Evolutionary conservation across 2,329 filamentous ascomycete species (phyloP), one percentile per base, ranked within the genome.

Genomic region (Thermothelomyces thermophilus): DNA sequence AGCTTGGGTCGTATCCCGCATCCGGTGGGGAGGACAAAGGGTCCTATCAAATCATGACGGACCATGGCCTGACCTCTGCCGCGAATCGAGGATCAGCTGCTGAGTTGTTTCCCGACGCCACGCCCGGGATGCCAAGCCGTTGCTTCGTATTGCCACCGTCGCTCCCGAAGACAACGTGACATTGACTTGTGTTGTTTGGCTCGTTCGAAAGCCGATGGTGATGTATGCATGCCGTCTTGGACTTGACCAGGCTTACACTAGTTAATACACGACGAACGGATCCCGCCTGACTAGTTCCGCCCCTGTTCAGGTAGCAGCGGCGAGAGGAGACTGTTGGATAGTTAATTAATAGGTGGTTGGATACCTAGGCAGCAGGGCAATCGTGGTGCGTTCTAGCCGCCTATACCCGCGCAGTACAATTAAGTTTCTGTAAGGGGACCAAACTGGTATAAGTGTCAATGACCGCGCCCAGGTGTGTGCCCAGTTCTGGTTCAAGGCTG

Each of bases 111-210:
- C 9, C n/a, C 28, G 24, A 26, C 40, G 34, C 50, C 36, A 48
- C 34, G 16, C 30, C 41, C 20, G 7, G 14, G 24, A 34, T 42
- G 50, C 50, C 50, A 48, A 52, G 45, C 31, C 17, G 4, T 14
- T 16, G 14, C 40, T 47, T 52, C 50, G 50, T 52, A 52, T 52
- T 48, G 7, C 13, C 30, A 26, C 36, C 31, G 20, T n/a, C 10
- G 36, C 9, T 7, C 13, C 36, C n/a, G 34, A 41, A 50, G 45
- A 36, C 41, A 41, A 36, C 41, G 34, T 44, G 19, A 35, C 41
- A 37, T 50, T 13, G 35, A n/a, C n/a, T n/a, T n/a, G n/a, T n/a
- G 24, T 26, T 40, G 26, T 9, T 20, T 44, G 47, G 41, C 28
- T 28, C 5, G 35, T 41, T 40, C 19, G 8, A 20, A 13, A 40